phyloP scores from a whole-genome alignment of 768 basidiomycete species.

The Tubosaeta sp. region DNA sequence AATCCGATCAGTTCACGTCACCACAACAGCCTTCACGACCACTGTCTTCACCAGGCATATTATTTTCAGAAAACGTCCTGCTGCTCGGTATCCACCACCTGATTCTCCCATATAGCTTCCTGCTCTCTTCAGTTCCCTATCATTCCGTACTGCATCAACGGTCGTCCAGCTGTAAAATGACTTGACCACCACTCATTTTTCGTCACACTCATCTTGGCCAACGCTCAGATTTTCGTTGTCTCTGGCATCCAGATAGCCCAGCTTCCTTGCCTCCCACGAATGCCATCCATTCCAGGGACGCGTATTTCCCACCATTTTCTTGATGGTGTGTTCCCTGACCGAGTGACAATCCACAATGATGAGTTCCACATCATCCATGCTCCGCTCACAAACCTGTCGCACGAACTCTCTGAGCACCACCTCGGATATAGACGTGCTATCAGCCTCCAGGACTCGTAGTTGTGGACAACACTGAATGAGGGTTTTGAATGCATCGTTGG shows the following conservation, averaged over 20 bases:
- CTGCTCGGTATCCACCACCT: slow-evolving; percentile 43
- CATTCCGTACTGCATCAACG: slow-evolving; percentile 68
- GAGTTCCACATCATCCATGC: slow-evolving; percentile 47
- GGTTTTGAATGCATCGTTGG: slow-evolving; percentile 56
- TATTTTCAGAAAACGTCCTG: slow-evolving; percentile 44
- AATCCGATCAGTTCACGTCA: slow-evolving; percentile 48
- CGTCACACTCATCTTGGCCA: slow-evolving; percentile 81
- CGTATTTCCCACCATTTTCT: slow-evolving; percentile 53
- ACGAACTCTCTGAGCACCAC: slow-evolving; percentile 66
- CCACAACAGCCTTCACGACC: slow-evolving; percentile 61
- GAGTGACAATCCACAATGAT: slow-evolving; percentile 75
- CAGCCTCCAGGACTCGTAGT: slow-evolving; percentile 68
- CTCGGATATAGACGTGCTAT: slow-evolving; percentile 70
- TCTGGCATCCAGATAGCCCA: slow-evolving; percentile 65
- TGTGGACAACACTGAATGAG: slow-evolving; percentile 62
- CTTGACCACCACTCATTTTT: slow-evolving; percentile 68
- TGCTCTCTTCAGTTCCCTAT: slow-evolving; percentile 54
- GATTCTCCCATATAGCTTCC: slow-evolving; percentile 16
- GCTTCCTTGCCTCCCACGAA: slow-evolving; percentile 63
- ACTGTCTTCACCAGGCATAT: slow-evolving; percentile 43
- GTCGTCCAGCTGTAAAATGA: slow-evolving; percentile 85
- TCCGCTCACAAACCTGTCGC: slow-evolving; percentile 44
- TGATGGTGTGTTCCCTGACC: slow-evolving; percentile 56
- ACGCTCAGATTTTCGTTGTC: slow-evolving; percentile 63
- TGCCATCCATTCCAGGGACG: slow-evolving; percentile 74